These are phyloP conservation scores for Porodaedalea pini DNA, from an alignment of 1,284 basidiomycete species.

Conservation along the genomic window DNA sequence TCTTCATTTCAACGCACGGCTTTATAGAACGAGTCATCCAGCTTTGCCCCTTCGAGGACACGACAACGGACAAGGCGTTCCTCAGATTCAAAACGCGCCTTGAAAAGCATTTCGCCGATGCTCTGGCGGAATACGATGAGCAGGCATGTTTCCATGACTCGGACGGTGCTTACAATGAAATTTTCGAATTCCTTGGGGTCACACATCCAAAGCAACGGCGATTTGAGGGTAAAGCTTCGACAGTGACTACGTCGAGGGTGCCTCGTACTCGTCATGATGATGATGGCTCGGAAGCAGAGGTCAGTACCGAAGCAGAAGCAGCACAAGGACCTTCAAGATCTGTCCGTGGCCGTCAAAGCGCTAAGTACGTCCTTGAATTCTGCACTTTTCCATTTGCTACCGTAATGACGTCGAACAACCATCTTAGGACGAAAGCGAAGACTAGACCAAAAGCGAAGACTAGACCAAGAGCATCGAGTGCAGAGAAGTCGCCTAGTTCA, in stretches of 20 bases:
- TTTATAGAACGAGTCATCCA: neutral
- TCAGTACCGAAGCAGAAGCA: neutral
- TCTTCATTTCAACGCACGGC: neutral
- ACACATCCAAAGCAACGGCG: conserved; percentile 13
- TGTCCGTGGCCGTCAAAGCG: neutral
- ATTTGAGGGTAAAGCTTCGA: conserved; percentile 1
- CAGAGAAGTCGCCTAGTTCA: neutral
- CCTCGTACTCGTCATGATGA: neutral
- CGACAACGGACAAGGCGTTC: conserved; percentile 16
- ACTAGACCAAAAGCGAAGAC: neutral
- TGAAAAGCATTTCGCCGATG: conserved; percentile 18
- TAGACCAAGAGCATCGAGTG: neutral
- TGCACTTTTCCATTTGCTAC: neutral
- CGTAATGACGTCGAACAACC: no score
- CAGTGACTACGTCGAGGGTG: neutral
- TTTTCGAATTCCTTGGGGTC: conserved; percentile 22
- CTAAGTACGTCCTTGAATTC: neutral
- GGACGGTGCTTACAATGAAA: conserved; percentile 9
- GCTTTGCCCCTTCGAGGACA: conserved; percentile 22
- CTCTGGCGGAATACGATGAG: conserved; percentile 14
- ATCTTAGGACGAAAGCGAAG: no score
- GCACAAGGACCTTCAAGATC: neutral
- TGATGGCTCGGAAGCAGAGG: neutral
- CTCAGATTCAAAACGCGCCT: conserved; percentile 17
- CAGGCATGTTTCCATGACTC: conserved; percentile 17